Evolutionary conservation across 176 grass and related monocot species (phyloP).

Genomic region (Pontederia crassipes): DNA sequence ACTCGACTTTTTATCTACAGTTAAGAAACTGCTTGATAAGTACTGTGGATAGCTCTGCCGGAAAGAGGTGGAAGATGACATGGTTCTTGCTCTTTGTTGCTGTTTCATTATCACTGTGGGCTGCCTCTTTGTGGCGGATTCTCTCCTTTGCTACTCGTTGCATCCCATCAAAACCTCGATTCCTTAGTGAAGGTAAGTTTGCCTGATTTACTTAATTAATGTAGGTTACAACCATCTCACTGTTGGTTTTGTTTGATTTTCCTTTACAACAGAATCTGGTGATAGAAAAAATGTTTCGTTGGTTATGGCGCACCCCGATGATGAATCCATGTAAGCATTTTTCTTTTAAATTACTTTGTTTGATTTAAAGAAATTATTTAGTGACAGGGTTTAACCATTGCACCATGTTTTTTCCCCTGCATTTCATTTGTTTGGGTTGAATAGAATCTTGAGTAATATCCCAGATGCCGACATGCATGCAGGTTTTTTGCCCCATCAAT

Average conservation of each 20-base stretch:
- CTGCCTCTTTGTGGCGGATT: constrained; percentile 29
- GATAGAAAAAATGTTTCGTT: constrained; percentile 61
- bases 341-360: too few relatives aligned
- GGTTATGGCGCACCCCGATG: constrained; percentile 80
- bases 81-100: constrained; percentile 31
- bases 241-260: not conserved
- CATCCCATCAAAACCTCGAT: not conserved
- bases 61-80: constrained; percentile 13
- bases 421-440: constrained; percentile 6
- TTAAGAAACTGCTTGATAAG: too few relatives aligned
- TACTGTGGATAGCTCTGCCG: too few relatives aligned
- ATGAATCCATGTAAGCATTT: constrained; percentile 67
- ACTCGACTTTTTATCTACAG: too few relatives aligned
- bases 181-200: constrained; percentile 2
- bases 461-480: constrained; percentile 7
- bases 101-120: constrained; percentile 32
- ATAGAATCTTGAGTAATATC: not conserved
- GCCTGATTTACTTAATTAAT: not conserved
- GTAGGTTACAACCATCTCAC: not conserved
- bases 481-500: constrained; percentile 90
- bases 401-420: too few relatives aligned
- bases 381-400: too few relatives aligned
- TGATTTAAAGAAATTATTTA: too few relatives aligned
- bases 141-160: constrained; percentile 9
- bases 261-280: not conserved